Percentiles rank a stretch among this genome's conserved stretches.
These are phyloP conservation scores for Syzygium malaccense DNA, from an alignment of 441 rosid genomes.

Conservation along the genomic window DNA sequence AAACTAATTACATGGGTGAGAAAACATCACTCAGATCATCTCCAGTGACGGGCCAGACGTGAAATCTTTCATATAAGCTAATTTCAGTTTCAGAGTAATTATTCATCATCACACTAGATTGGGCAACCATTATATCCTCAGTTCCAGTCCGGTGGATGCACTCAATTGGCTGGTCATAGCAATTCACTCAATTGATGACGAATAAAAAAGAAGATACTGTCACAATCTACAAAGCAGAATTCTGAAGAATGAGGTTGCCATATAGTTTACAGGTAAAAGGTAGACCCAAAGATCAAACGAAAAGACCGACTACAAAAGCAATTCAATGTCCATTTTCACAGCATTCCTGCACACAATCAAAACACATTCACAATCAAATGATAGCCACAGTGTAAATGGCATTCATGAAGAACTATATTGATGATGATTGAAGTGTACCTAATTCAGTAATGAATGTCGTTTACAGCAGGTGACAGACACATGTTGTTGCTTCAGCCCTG, in stretches of 20 bases:
- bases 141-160: not conserved
- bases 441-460: constrained; percentile 23
- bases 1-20: not conserved
- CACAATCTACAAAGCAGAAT: not conserved
- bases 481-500: constrained; percentile 29
- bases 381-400: not conserved
- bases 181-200: not conserved
- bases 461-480: constrained; percentile 28
- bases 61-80: not conserved
- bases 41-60: not conserved
- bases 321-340: constrained; percentile 9
- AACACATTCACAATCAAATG: not conserved
- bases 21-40: not conserved
- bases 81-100: not conserved
- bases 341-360: constrained; percentile 39
- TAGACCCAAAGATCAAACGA: not conserved
- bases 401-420: not conserved
- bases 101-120: not conserved
- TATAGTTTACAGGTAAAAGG: not conserved
- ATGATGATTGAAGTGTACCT: constrained; percentile 15
- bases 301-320: not conserved
- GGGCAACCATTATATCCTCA: not conserved
- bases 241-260: not conserved
- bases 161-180: not conserved
- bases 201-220: not conserved